A percentile compares a stretch with the other conserved stretches of the same genome.
Conservation (phyloP, 2,329 filamentous ascomycete species). For the Thelonectria blattea region DNA sequence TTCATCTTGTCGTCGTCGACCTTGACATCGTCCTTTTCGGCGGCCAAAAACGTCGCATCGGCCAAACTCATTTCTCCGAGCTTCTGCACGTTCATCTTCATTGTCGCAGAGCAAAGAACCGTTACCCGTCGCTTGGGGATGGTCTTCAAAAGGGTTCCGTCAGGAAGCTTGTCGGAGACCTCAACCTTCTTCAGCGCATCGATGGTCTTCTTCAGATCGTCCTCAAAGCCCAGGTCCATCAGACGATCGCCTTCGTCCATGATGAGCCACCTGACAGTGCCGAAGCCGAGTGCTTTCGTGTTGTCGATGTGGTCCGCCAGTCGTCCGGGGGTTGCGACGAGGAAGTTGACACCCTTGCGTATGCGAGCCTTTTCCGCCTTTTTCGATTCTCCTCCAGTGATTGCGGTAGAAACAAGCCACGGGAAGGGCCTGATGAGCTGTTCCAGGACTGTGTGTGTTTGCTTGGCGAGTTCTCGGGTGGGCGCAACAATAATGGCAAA, state of each 20-base stretch:
- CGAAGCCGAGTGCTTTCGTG: constrained; percentile 86
- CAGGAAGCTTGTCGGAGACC: constrained; percentile 64
- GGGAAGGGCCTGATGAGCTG: constrained; percentile 86
- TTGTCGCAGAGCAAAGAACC: constrained; percentile 91
- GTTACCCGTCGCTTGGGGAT: constrained; percentile 81
- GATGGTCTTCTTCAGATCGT: constrained; percentile 89
- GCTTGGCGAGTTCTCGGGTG: constrained; percentile 91
- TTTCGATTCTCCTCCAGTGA: constrained; percentile 72
- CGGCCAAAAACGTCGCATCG: constrained; percentile 86
- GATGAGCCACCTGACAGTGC: constrained; percentile 90
- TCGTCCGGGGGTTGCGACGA: constrained; percentile 92
- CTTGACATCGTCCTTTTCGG: constrained; percentile 58
- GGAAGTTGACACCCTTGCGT: constrained; percentile 91
- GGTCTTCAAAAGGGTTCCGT: constrained; percentile 63
- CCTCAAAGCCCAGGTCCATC: constrained; percentile 97
- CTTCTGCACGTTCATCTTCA: constrained; percentile 97
- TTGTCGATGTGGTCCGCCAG: constrained; percentile 91
- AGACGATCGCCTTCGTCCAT: constrained; percentile 96
- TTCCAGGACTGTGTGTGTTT: constrained; percentile 87
- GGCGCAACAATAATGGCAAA: constrained; percentile 95
- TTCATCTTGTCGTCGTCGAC: constrained; percentile 57
- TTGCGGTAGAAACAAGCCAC: constrained; percentile 92
- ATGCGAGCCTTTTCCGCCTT: constrained; percentile 90
- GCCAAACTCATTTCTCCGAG: constrained; percentile 94
- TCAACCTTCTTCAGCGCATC: constrained; percentile 73